These are phyloP conservation scores for Citeromyces nyonsensis DNA, from an alignment of 805 yeast genomes.

Conservation along the genomic window DNA sequence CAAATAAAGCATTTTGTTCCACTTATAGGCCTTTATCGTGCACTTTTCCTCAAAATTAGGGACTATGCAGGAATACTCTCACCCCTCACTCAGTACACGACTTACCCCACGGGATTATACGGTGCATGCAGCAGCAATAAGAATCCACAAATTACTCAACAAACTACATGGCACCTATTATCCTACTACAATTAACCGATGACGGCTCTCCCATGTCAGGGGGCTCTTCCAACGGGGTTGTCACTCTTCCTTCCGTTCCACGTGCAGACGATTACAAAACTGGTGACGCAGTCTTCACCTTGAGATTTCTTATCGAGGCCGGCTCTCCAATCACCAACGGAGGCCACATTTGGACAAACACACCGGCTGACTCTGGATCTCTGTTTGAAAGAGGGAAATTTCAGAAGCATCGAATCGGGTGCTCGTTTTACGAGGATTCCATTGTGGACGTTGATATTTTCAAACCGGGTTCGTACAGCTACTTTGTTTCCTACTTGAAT, in stretches of 20 bases:
- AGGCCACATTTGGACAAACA: constrained; percentile 63
- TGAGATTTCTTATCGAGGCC: constrained; percentile 57
- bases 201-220: too few relatives aligned
- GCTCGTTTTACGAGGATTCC: constrained; percentile 52
- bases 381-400: constrained; percentile 43
- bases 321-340: constrained; percentile 59
- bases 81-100: too few relatives aligned
- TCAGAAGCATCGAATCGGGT: constrained; percentile 29
- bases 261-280: constrained; percentile 13
- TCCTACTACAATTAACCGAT: too few relatives aligned
- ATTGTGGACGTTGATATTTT: constrained; percentile 44
- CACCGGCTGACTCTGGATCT: constrained; percentile 28
- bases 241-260: constrained; percentile 31
- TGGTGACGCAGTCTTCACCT: constrained; percentile 23
- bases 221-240: constrained; percentile 19
- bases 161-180: too few relatives aligned
- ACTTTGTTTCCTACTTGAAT: constrained; percentile 43
- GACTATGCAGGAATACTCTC: too few relatives aligned
- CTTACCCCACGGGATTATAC: too few relatives aligned
- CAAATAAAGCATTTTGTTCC: too few relatives aligned
- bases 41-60: too few relatives aligned
- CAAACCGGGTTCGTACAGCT: constrained; percentile 70
- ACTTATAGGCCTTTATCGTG: too few relatives aligned
- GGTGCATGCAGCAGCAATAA: too few relatives aligned
- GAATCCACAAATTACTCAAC: too few relatives aligned